These are phyloP conservation scores for Rosa lucieae DNA, from an alignment of 306 rosid species.

Conservation along the genomic window DNA sequence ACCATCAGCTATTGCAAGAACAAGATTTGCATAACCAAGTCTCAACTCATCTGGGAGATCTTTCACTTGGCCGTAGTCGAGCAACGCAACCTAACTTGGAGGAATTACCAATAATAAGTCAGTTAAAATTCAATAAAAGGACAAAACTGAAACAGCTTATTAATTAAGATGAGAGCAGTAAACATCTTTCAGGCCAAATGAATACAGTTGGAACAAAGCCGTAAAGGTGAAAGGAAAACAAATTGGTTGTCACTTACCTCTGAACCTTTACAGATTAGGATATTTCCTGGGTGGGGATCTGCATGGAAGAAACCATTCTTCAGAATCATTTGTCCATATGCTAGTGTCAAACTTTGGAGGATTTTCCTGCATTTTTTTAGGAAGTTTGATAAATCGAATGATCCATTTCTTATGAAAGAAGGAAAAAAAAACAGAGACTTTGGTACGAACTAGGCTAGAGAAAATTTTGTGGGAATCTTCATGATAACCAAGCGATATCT, in stretches of 20 bases:
- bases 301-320: conserved; percentile 97
- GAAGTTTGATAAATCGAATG: conserved; percentile 6
- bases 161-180: not conserved
- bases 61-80: conserved; percentile 98
- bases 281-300: conserved; percentile 98
- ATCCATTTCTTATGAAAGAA: not conserved
- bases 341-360: conserved; percentile 89
- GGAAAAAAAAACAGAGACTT: not conserved
- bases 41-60: conserved; percentile 91
- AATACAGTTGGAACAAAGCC: not conserved
- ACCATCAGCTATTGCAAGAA: conserved; percentile 78
- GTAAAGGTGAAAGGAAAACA: not conserved
- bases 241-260: conserved; percentile 64
- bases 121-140: not conserved
- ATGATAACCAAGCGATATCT: not conserved
- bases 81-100: conserved; percentile 76
- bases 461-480: not conserved
- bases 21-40: conserved; percentile 90
- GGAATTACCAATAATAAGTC: conserved; percentile 15
- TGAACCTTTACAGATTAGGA: conserved; percentile 88
- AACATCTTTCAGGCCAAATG: not conserved
- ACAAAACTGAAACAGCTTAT: not conserved
- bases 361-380: conserved; percentile 70
- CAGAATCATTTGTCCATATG: conserved; percentile 98
- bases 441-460: not conserved